phyloP scores from a whole-genome alignment of 805 yeast genomes.

The Monosporozyma aquatica region DNA sequence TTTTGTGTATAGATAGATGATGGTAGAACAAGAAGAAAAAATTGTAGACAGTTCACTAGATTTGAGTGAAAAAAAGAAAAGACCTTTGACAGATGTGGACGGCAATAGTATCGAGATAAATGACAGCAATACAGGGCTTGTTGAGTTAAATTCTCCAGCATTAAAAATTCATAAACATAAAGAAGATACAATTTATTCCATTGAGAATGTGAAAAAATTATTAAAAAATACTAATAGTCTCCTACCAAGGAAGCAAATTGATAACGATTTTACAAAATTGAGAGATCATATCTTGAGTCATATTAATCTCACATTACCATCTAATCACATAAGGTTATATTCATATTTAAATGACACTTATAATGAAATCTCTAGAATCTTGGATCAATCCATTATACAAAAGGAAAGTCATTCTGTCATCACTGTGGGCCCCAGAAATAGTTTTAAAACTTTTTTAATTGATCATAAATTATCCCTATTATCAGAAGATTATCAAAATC shows the following conservation, averaged over 20 bases:
- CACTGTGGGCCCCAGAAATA: slow-evolving; percentile 68
- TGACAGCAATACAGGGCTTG: too few species aligned
- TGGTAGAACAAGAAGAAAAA: too few species aligned
- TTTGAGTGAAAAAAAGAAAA: too few species aligned
- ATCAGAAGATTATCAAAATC: slow-evolving; percentile 32
- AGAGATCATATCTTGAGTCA: slow-evolving; percentile 17
- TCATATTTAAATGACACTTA: slow-evolving; percentile 17
- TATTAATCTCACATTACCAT: slow-evolving; percentile 17
- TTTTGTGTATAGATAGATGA: too few species aligned
- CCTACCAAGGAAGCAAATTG: neutral
- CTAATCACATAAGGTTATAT: slow-evolving; percentile 14
- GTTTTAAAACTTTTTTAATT: slow-evolving; percentile 65
- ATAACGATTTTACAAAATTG: slow-evolving; percentile 9
- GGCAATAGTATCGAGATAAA: too few species aligned
- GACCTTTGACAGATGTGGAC: too few species aligned
- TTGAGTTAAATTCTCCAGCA: too few species aligned
- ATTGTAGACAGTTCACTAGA: too few species aligned
- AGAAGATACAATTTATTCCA: neutral
- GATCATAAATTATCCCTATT: slow-evolving; percentile 46
- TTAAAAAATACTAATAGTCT: neutral
- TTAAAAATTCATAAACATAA: too few species aligned
- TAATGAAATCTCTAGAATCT: slow-evolving; percentile 44
- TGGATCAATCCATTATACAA: slow-evolving; percentile 55
- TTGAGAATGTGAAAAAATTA: neutral
- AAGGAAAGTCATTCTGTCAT: slow-evolving; percentile 77